These are phyloP conservation scores for Raffaelea arxii DNA, from an alignment of 2,329 filamentous ascomycete genomes.

Conservation along the genomic window DNA sequence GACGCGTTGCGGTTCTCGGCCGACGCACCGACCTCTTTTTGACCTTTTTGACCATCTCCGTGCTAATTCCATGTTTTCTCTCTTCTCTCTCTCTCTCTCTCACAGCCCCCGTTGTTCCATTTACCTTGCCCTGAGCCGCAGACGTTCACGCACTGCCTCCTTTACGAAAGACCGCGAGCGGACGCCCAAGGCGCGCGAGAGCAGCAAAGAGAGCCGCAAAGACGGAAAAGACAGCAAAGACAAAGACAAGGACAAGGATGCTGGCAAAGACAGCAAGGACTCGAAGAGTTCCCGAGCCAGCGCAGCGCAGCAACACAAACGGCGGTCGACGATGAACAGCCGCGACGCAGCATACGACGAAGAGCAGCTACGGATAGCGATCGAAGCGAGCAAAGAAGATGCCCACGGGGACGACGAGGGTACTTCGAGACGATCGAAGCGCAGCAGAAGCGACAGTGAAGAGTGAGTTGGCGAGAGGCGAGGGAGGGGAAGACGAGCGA, in stretches of 20 bases:
- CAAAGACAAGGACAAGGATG: conserved; percentile 4
- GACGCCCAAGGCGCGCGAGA: conserved; percentile 42
- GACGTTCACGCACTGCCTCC: conserved; percentile 53
- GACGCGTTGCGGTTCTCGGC: background rate
- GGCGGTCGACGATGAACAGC: conserved; percentile 95
- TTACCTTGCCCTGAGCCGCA: conserved; percentile 50
- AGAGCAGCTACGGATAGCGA: conserved; percentile 80
- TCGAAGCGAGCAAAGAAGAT: conserved; percentile 91
- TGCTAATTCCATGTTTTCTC: conserved; percentile 30
- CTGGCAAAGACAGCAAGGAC: conserved; percentile 5
- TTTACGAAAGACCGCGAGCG: conserved; percentile 51
- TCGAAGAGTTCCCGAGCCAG: conserved; percentile 33
- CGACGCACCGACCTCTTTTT: too few species aligned
- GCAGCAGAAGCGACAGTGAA: conserved; percentile 83
- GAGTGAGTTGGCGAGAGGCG: too few species aligned
- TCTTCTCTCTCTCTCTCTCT: too few species aligned
- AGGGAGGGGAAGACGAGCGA: too few species aligned
- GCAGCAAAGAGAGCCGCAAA: conserved; percentile 47
- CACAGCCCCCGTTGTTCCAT: conserved; percentile 56
- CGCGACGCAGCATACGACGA: conserved; percentile 92
- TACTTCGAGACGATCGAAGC: conserved; percentile 58
- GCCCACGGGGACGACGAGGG: conserved; percentile 43
- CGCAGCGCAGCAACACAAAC: conserved; percentile 56
- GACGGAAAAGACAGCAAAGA: conserved; percentile 24
- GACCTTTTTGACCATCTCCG: background rate